These are phyloP conservation scores for Monilinia fructicola DNA, from an alignment of 2,329 filamentous ascomycete genomes.

Conservation along the genomic window DNA sequence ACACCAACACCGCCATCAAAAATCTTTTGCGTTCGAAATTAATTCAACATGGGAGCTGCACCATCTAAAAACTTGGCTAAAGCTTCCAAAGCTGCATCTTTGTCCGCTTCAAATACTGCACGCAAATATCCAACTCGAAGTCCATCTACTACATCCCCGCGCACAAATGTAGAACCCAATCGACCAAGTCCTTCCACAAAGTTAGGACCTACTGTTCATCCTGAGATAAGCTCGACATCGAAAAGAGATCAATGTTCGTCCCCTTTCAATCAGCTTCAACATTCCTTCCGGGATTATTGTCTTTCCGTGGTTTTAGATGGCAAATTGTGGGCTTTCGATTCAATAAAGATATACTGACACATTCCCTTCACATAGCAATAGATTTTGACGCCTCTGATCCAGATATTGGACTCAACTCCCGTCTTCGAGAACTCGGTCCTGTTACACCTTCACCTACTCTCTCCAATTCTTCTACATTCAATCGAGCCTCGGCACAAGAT, in stretches of 20 bases:
- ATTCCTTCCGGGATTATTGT: not conserved
- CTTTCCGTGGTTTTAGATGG: not conserved
- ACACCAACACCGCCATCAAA: not conserved
- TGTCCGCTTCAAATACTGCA: conserved; percentile 26
- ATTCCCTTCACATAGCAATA: conserved; percentile 19
- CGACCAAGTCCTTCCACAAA: conserved; percentile 20
- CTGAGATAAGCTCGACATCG: conserved; percentile 20
- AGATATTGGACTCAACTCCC: conserved; percentile 30
- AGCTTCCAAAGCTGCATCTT: conserved; percentile 29
- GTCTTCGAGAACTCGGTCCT: conserved; percentile 36
- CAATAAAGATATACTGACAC: not conserved
- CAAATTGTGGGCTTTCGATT: not conserved
- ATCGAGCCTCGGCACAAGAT: conserved; percentile 13
- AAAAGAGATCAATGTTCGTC: conserved; percentile 24
- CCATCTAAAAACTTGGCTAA: conserved; percentile 34
- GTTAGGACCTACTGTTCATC: conserved; percentile 25
- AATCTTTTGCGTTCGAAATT: not conserved
- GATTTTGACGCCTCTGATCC: conserved; percentile 28
- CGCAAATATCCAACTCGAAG: conserved; percentile 39
- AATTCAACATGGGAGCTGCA: conserved; percentile 34
- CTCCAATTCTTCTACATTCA: conserved; percentile 38
- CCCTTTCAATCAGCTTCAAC: not conserved
- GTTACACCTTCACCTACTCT: conserved; percentile 37
- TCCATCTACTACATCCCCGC: conserved; percentile 26
- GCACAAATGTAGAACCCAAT: conserved; percentile 23